phyloP scores from a whole-genome alignment of 139 green algal genomes.

The Haematococcus lacustris region DNA sequence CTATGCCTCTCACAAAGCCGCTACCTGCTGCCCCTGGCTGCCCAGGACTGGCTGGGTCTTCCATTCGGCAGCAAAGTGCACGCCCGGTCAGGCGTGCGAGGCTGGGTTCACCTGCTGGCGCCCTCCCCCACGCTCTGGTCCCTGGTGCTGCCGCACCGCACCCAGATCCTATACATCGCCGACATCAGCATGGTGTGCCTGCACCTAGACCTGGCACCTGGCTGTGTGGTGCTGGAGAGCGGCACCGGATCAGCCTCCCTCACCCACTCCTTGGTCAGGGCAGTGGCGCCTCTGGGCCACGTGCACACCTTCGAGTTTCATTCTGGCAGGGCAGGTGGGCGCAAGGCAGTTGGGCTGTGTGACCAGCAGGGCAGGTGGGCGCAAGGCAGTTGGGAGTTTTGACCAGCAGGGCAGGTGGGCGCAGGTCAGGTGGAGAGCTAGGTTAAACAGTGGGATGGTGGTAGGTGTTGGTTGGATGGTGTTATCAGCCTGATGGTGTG shows the following conservation, averaged over 20 bases:
- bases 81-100: slow-evolving; percentile 11
- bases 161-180: slow-evolving; percentile 77
- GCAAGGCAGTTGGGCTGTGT: background rate
- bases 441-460: background rate
- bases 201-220: slow-evolving; percentile 79
- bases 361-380: background rate
- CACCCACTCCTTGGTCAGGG: slow-evolving; percentile 80
- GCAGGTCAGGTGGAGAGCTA: background rate
- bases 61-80: slow-evolving; percentile 64
- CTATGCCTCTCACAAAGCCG: too few species aligned
- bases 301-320: slow-evolving; percentile 98
- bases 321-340: slow-evolving; percentile 38
- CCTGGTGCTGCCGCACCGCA: slow-evolving; percentile 66
- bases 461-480: too few species aligned
- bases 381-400: background rate
- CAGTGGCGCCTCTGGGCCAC: slow-evolving; percentile 73
- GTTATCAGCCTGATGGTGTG: too few species aligned
- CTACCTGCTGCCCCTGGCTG: too few species aligned
- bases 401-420: too few species aligned
- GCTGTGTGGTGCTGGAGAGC: slow-evolving; percentile 71
- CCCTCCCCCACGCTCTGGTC: slow-evolving; percentile 92
- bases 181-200: slow-evolving; percentile 46
- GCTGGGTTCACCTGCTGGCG: slow-evolving; percentile 72
- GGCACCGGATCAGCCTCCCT: slow-evolving; percentile 91
- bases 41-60: slow-evolving; percentile 69